Base-by-base conservation (phyloP, 1,284 basidiomycete genomes). In the Fomitiporia mediterranea region DNA sequence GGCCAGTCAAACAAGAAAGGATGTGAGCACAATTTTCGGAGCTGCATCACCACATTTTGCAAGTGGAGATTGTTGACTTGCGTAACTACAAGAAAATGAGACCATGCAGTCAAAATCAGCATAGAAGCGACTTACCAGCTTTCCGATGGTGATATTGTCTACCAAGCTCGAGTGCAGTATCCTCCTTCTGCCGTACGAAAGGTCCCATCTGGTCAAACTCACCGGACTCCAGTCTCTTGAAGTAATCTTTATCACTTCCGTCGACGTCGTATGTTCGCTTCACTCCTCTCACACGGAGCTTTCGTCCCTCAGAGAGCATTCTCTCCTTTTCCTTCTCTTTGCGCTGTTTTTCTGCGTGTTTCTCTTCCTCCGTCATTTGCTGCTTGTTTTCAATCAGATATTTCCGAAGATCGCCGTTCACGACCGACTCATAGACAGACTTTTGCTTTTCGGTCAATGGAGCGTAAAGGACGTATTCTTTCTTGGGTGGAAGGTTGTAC, bases 1-100 rank as follows among this genome's bases (percentile, higher is more conserved):
- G 92, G 91, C 87, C 94, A 95, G 64, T 94, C 86, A 68, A 98
- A 94, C 17, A 97, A 72, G 74, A 91, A 93, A 0, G 95, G 95
- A 68, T 99, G 95, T 21, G 90, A 94, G 70, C 94, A 96, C 3
- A 94, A 89, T 82, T 95, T 89, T 65, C 90, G 89, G 13, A 97
- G 77, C 67, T 98, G 95, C 94, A 98, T 98, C 60, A 97, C 85
- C 1, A 87, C 81, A 68, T 98, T 98, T 66, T 96, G 91, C 8
- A 98, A 80, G 59, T 86, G 86, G 86, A 96, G 88, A 68, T 91
- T 92, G 70, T 95, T 94, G 48, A 97, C 84, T 55, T 85, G 81
- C 66, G 87, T 90, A 56, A 84, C 91, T 92, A 30, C 8, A 4
- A 46, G 62, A 17, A 60, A 39, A 4, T 32, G 21, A 55, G 35